Evolutionary conservation across 73 alveolate species (phyloP), one percentile per base, ranked within the genome.

Genomic region (Diophrys sp.): DNA sequence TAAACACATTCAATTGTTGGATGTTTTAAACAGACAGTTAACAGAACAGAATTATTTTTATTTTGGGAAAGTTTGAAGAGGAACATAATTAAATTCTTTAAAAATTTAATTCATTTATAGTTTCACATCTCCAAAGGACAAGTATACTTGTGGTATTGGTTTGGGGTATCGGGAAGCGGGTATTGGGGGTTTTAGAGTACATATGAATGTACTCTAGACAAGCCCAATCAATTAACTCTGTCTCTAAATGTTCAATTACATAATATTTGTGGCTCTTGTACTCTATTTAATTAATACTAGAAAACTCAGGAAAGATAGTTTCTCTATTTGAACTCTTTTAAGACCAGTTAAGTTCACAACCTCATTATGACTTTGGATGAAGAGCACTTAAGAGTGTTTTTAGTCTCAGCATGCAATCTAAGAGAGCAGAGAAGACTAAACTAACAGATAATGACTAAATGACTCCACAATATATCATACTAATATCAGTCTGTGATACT

Each of bases 281-380:
- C 74, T 67, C 74, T 31, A 67, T 54, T 54, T 54, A 54, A 23
- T 54, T 54, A n/a, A n/a, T n/a, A n/a, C 99, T 99, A 2, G 99
- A 98, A 87, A 94, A 96, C 73, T 79, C 95, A 67, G 96, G 98
- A n/a, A 90, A 95, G 82, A 96, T 96, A 81, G 99, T 96, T 66
- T 90, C 98, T 31, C 93, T 97, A n/a, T 97, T 97, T 83, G 99
- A 94, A 77, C 90, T 96, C 29, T 95, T 98, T 78, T 88, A 82
- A 62, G 91, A 93, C 78, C 97, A 98, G 85, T 90, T 98, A 30
- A 92, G 99, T 44, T 88, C 96, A 56, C 99, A 98, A 84, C 97
- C 99, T 55, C 99, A 98, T 80, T 98, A 98, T 83, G 99, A 98
- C 90, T 98, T 98, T 74, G 99, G 99, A n/a, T 91, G 97, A 68